Conservation (phyloP, 768 basidiomycete genomes). For the Lentinula lateritia region DNA sequence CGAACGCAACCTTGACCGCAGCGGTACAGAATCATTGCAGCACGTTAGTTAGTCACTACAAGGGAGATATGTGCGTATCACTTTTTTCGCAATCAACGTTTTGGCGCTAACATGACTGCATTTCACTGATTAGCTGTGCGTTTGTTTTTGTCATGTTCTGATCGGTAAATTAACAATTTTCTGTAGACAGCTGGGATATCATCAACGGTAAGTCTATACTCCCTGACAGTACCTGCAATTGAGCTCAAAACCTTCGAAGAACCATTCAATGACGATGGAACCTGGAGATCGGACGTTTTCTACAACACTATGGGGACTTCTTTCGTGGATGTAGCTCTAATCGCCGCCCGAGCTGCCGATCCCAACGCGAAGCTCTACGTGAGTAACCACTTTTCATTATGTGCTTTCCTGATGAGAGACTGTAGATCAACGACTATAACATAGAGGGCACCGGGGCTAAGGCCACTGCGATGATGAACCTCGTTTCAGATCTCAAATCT, state of each 20-base stretch:
- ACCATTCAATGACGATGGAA: slow-evolving; percentile 58
- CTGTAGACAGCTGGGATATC: slow-evolving; percentile 44
- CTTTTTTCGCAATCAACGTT: background rate
- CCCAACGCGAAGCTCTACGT: slow-evolving; percentile 54
- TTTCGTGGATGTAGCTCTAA: slow-evolving; percentile 47
- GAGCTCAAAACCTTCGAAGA: slow-evolving; percentile 21
- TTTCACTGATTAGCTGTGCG: background rate
- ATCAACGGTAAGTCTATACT: slow-evolving; percentile 33
- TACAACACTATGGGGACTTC: slow-evolving; percentile 41
- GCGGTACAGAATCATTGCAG: slow-evolving; percentile 28
- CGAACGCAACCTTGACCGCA: slow-evolving; percentile 21
- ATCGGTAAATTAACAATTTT: background rate
- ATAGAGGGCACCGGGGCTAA: slow-evolving; percentile 43
- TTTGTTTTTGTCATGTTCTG: background rate
- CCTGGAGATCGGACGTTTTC: slow-evolving; percentile 47
- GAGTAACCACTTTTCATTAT: slow-evolving; percentile 4
- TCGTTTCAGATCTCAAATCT: slow-evolving; percentile 41
- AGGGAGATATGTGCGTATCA: slow-evolving; percentile 26
- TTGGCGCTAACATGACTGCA: background rate
- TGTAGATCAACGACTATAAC: slow-evolving; percentile 19
- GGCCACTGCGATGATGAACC: slow-evolving; percentile 49
- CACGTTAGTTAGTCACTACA: slow-evolving; percentile 31
- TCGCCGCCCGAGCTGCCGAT: slow-evolving; percentile 48
- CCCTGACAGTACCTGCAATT: background rate
- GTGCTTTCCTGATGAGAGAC: background rate